Conservation (phyloP, 1,284 basidiomycete genomes). For the Trichosporon sp. region DNA sequence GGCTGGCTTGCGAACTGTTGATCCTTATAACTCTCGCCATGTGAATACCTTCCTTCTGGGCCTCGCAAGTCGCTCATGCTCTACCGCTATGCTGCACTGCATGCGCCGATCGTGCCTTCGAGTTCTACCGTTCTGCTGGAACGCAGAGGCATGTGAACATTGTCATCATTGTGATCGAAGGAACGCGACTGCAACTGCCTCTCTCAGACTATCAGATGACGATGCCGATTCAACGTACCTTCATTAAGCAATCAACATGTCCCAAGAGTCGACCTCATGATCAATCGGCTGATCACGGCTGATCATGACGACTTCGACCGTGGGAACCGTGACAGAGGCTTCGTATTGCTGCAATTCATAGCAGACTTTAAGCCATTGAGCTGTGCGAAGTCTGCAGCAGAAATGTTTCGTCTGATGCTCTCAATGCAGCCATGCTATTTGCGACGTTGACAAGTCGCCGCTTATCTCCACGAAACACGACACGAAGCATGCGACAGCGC, state of each 20-base stretch:
- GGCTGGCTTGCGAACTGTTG: too few relatives aligned
- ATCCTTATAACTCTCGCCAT: too few relatives aligned
- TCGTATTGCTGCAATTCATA: neutral
- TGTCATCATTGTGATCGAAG: neutral
- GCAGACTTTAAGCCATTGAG: neutral
- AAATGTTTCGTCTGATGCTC: neutral
- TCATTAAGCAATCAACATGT: neutral
- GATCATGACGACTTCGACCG: neutral
- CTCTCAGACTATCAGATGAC: slow-evolving; percentile 2
- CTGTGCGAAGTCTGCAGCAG: neutral
- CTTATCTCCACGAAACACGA: neutral
- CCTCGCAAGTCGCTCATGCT: neutral
- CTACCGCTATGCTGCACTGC: too few relatives aligned
- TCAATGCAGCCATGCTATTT: neutral
- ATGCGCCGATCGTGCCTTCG: neutral
- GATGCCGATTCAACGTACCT: slow-evolving; percentile 10
- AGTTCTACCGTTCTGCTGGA: neutral
- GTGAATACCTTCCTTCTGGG: too few relatives aligned
- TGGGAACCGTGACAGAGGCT: neutral
- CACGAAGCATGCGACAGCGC: neutral
- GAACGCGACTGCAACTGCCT: neutral
- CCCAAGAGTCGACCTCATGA: neutral
- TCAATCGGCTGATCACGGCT: slow-evolving; percentile 3
- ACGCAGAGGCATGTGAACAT: neutral
- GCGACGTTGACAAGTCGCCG: too few relatives aligned